Evolutionary conservation across 345 rosid species (phyloP), one percentile per base, ranked within the genome.

Genomic region (Lepidium sativum): DNA sequence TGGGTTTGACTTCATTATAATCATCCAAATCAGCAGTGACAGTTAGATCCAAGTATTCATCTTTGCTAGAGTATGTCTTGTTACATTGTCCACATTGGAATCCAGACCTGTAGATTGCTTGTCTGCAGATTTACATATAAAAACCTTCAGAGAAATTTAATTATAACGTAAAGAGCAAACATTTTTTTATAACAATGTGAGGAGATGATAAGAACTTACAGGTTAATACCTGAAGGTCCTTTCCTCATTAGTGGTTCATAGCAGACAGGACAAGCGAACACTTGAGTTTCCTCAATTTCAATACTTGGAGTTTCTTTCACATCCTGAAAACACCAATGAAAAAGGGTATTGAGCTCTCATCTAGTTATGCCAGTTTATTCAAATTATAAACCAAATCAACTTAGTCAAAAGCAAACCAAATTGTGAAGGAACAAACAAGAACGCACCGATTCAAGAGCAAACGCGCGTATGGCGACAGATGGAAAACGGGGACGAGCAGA

Each of bases 201-300:
- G 13, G 44, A 62, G 57, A 25, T n/a, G n/a, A n/a, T 48, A 25
- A 39, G 33, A 60, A 84, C 95, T 73, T 82, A 94, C 97, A 86
- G 74, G 78, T 86, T 89, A 13, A 89, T 75, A 81, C 99, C 97
- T 33, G 92, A 60, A 63, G 95, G 97, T 9, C 97, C 99, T 83
- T 85, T 87, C 75, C 96, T 86, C 70, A 83, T 57, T 39, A 89
- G 83, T 16, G 96, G 92, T 67, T 90, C 83, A 60, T 86, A 94
- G 51, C 99, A 89, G 17, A 87, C 80, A 29, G 97, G 96, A 60
- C 97, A 94, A 7, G 92, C 83, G 42, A 94, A 89, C 32, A 83
- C 75, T 45, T 84, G 86, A 33, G 53, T 80, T 35, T 83, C 84
- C 73, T 67, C 44, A 5, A 54, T 70, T 72, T 58, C 71, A 69